Evolutionary conservation across 1,139 yeast genomes (phyloP), one percentile per base, ranked within the genome.

Genomic region (Yamadazyma conglobata): DNA sequence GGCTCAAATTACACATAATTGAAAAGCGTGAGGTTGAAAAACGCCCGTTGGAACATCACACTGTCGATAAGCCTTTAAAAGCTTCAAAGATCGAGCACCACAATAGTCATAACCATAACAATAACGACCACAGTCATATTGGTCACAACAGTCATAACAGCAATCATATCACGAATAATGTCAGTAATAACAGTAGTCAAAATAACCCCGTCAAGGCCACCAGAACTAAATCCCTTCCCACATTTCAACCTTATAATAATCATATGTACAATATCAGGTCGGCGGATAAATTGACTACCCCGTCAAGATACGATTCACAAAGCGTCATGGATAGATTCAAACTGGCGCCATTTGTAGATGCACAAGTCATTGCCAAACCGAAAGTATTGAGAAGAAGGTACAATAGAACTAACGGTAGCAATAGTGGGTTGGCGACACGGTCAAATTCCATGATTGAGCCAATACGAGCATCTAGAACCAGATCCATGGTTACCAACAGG

Each of bases 141-240:
- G n/a, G n/a, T n/a, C n/a, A n/a, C n/a, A n/a, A n/a, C n/a, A n/a
- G n/a, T n/a, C n/a, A n/a, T n/a, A n/a, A n/a, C n/a, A n/a, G n/a
- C n/a, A n/a, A n/a, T n/a, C n/a, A n/a, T n/a, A n/a, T n/a, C n/a
- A n/a, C n/a, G n/a, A n/a, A n/a, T n/a, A n/a, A n/a, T n/a, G n/a
- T n/a, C n/a, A n/a, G n/a, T n/a, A n/a, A n/a, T n/a, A n/a, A n/a
- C n/a, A 4, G 21, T 4, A 20, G 12, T 6, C 15, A 6, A 5
- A 5, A 5, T 18, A 24, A 24, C 10, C 48, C 46, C 2, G 34
- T 32, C 5, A 77, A 74, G 52, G 85, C 85, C 6, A 69, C 73
- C n/a, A 63, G 85, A 47, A 78, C 85, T 1, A 77, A 75, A 42
- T 78, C 84, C 0, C 55, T 78, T 30, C 84, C 84, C 4, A 67